phyloP scores from a whole-genome alignment of 768 basidiomycete species.

The Scleroderma citrinum region DNA sequence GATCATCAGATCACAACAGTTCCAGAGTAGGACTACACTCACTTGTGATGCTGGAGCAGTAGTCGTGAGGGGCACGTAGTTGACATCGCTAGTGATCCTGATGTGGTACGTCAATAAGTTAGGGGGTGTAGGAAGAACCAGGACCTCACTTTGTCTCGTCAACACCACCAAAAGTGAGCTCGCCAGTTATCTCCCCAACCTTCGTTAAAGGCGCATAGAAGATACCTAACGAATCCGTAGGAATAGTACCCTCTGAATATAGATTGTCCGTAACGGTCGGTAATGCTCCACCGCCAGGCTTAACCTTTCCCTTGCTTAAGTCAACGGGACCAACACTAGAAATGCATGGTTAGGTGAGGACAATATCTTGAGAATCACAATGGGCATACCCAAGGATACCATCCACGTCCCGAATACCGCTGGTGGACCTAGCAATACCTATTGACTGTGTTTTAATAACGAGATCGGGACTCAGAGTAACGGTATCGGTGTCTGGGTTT shows the following conservation, averaged over 20 bases:
- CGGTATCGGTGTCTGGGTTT: slow-evolving; percentile 36
- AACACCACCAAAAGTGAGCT: slow-evolving; percentile 16
- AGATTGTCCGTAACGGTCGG: neutral
- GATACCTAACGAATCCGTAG: neutral
- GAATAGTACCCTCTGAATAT: neutral
- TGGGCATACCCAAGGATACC: neutral
- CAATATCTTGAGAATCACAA: neutral
- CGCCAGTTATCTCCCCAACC: slow-evolving; percentile 2
- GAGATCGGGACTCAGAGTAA: slow-evolving; percentile 46
- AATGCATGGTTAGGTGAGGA: neutral
- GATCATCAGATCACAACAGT: neutral
- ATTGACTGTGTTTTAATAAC: slow-evolving; percentile 54
- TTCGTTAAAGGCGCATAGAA: neutral
- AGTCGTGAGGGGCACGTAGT: slow-evolving; percentile 19
- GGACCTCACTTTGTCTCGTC: slow-evolving; percentile 5
- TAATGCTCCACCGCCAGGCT: neutral
- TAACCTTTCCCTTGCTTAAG: slow-evolving; percentile 23
- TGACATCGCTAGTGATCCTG: slow-evolving; percentile 8
- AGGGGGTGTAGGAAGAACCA: too few relatives aligned
- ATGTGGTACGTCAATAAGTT: neutral
- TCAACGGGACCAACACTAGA: slow-evolving; percentile 24
- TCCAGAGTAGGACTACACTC: slow-evolving; percentile 26
- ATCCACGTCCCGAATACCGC: slow-evolving; percentile 46
- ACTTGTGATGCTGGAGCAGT: slow-evolving; percentile 28
- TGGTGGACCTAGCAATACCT: slow-evolving; percentile 47